Evolutionary conservation across 176 grass and related monocot genomes (phyloP), one percentile per base, ranked within the genome.

Genomic region (Aegilops tauschii): DNA sequence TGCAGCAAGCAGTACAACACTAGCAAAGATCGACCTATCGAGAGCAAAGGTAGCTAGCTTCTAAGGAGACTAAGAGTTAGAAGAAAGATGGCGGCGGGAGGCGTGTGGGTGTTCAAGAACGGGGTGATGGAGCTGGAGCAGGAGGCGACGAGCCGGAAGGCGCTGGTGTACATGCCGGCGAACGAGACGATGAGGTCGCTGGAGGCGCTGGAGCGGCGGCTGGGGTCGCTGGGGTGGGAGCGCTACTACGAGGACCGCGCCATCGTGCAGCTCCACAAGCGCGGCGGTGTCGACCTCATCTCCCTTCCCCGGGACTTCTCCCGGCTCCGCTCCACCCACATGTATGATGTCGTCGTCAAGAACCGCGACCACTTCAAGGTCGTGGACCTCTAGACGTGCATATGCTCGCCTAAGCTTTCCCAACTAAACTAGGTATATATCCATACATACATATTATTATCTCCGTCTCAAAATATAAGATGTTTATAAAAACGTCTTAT

Each of bases 331-430:
- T 97, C 95, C 92, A 94, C 93, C 77, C 92, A 97, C 80, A 97
- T 97, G 95, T 97, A 92, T 31, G 95, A 97, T 77, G 77, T 97
- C 40, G 95, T 97, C 80, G 65, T 97, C 90, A 97, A 97, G 88
- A 97, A 97, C 86, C 88, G 95, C 31, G 92, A 91, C 39, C 89
- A 89, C 17, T 97, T 97, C 95, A 92, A 86, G 80, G 95, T 97
- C 83, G 70, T 97, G 76, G 94, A 97, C 78, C 54, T 58, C 54
- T 58, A 58, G 54, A 52, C 16, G 17, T 52, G 49, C 49, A 52
- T 6, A 52, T 52, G 16, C 49, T 5, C 49, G 5, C 49, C 49
- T 52, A 52, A 52, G 16, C 49, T 52, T 5, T 16, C 49, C 49
- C 49, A 52, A 17, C 14, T 52, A 14, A 52, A 52, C 49, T 17